Evolutionary conservation across 2,329 filamentous ascomycete genomes (phyloP).

Genomic region (Cladorrhinum sp.): DNA sequence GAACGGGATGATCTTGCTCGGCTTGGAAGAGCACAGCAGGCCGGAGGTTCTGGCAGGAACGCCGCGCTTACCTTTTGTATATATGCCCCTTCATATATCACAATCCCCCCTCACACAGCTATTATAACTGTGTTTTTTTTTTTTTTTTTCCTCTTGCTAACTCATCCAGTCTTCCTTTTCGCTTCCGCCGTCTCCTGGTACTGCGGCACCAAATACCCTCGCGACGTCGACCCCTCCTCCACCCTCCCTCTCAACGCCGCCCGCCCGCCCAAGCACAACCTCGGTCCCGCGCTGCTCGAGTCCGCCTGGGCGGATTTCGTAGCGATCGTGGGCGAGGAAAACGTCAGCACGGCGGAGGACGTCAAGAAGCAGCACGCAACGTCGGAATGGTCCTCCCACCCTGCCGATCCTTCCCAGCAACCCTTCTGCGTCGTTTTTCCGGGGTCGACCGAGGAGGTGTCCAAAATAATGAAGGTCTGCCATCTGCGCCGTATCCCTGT

Average conservation of each 20-base stretch:
- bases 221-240: conserved; percentile 50
- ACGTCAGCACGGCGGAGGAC: conserved; percentile 58
- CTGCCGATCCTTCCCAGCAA: conserved; percentile 44
- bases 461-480: conserved; percentile 85
- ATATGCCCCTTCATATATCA: neutral
- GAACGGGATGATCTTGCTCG: conserved; percentile 47
- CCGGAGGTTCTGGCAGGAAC: conserved; percentile 39
- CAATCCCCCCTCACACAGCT: neutral
- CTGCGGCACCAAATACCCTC: conserved; percentile 54
- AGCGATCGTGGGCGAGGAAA: conserved; percentile 59
- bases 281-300: conserved; percentile 61
- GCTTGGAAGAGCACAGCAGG: conserved; percentile 39
- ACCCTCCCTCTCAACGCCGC: conserved; percentile 56
- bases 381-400: conserved; percentile 63
- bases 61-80: conserved; percentile 48
- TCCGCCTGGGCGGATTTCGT: conserved; percentile 69
- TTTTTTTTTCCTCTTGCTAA: too few relatives aligned
- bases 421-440: conserved; percentile 76
- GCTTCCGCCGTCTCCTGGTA: conserved; percentile 55
- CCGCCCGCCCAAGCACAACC: conserved; percentile 53
- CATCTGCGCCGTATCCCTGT: conserved; percentile 78
- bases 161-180: conserved; percentile 47
- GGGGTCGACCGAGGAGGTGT: conserved; percentile 74
- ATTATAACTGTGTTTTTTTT: neutral
- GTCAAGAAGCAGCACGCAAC: conserved; percentile 57